phyloP scores from a whole-genome alignment of 768 basidiomycete genomes.

The Mycena galericulata region DNA sequence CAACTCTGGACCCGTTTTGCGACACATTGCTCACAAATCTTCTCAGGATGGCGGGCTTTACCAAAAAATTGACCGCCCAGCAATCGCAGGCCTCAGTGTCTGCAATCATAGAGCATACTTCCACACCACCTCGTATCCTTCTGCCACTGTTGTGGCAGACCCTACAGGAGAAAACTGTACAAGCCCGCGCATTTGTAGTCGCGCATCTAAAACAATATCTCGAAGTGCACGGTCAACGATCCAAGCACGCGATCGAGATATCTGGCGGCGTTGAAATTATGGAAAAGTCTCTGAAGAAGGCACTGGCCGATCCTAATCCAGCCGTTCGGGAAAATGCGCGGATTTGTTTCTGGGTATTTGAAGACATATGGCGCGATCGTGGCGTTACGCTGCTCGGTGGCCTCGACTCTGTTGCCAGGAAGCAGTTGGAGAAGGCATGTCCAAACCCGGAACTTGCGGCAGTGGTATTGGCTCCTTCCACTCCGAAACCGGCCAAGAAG shows the following conservation, averaged over 20 bases:
- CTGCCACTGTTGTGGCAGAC: conserved; percentile 76
- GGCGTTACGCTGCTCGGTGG: conserved; percentile 72
- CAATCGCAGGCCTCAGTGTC: conserved; percentile 83
- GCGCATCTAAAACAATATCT: conserved; percentile 82
- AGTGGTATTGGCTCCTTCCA: conserved; percentile 55
- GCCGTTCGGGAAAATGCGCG: conserved; percentile 82
- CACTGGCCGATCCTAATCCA: conserved; percentile 83
- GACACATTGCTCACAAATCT: conserved; percentile 83
- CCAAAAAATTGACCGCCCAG: conserved; percentile 92
- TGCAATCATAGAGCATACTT: conserved; percentile 75
- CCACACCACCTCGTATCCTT: conserved; percentile 76
- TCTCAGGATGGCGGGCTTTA: conserved; percentile 88
- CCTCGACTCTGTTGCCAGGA: conserved; percentile 77
- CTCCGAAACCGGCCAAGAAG: conserved; percentile 76
- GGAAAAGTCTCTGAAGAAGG: conserved; percentile 80
- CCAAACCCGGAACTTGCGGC: conserved; percentile 66
- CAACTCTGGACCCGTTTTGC: conserved; percentile 81
- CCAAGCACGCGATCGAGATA: conserved; percentile 75
- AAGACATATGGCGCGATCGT: conserved; percentile 78
- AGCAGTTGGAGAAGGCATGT: conserved; percentile 89
- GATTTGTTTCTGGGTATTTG: conserved; percentile 82
- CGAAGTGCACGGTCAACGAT: conserved; percentile 74
- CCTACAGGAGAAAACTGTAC: conserved; percentile 84
- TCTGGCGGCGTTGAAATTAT: conserved; percentile 76
- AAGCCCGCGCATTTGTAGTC: conserved; percentile 74